phyloP scores from a whole-genome alignment of 352 stramenopile genomes.

The Aphanomyces astaci region DNA sequence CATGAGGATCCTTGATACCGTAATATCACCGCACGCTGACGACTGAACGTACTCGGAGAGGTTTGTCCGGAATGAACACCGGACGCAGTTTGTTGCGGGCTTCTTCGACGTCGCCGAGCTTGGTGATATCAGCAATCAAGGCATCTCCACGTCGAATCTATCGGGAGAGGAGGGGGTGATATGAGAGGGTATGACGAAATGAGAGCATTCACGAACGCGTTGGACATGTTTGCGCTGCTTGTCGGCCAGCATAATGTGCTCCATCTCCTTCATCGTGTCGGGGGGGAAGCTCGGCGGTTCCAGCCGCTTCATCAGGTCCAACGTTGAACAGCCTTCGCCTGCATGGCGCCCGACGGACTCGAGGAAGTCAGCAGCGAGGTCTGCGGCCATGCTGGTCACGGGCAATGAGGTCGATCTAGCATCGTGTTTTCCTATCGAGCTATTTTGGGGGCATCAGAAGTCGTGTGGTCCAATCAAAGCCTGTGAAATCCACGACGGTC shows the following conservation, averaged over 20 bases:
- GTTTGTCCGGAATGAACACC: conserved; percentile 17
- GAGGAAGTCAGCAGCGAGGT: conserved; percentile 23
- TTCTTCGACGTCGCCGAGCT: conserved; percentile 23
- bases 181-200: too few species aligned
- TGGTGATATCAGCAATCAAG: conserved; percentile 20
- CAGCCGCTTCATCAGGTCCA: conserved; percentile 49
- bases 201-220: neutral
- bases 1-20: too few species aligned
- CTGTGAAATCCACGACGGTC: neutral
- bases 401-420: neutral
- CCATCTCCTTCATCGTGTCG: conserved; percentile 46
- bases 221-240: conserved; percentile 7
- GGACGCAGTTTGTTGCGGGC: conserved; percentile 15
- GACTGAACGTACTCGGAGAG: neutral
- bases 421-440: neutral
- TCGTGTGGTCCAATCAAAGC: neutral
- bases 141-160: conserved; percentile 18
- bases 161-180: neutral
- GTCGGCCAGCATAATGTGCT: conserved; percentile 15
- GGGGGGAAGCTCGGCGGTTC: conserved; percentile 3
- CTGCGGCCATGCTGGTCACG: neutral
- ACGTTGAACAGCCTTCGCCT: conserved; percentile 37
- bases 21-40: too few species aligned
- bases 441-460: conserved; percentile 1
- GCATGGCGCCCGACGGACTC: conserved; percentile 26